Percentiles rank a stretch among this genome's conserved stretches.
Conservation (phyloP, 139 green algal genomes). For the Tetraselmis striata region DNA sequence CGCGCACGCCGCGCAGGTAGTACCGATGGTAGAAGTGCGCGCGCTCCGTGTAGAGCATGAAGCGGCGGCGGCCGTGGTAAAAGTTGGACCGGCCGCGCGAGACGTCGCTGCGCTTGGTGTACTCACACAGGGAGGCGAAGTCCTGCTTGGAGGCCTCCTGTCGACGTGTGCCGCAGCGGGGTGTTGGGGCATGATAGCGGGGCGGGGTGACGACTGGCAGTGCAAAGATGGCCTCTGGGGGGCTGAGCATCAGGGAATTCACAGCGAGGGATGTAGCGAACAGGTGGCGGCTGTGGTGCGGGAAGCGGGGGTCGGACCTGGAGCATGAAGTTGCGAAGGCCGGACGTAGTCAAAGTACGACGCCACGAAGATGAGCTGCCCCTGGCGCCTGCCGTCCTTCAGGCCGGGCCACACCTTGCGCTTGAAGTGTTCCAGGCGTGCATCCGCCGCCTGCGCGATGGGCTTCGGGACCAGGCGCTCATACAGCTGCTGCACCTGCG, state of each 20-base stretch:
- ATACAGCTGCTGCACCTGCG: constrained; percentile 76
- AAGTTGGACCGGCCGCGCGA: constrained; percentile 65
- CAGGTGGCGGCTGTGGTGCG: too few relatives aligned
- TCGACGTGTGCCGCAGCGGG: too few relatives aligned
- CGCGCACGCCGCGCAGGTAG: constrained; percentile 64
- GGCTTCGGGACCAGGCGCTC: constrained; percentile 56
- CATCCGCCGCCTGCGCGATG: constrained; percentile 44
- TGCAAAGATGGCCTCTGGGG: too few relatives aligned
- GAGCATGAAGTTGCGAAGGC: constrained; percentile 35
- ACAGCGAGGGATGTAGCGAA: too few relatives aligned
- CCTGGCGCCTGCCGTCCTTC: constrained; percentile 33
- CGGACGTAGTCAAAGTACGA: constrained; percentile 96
- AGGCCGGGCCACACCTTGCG: constrained; percentile 67
- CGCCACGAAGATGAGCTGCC: constrained; percentile 74
- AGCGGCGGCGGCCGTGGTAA: constrained; percentile 47
- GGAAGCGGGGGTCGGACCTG: constrained; percentile 24
- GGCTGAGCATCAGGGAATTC: too few relatives aligned
- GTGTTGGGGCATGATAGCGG: too few relatives aligned
- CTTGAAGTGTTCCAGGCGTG: constrained; percentile 81
- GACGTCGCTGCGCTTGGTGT: constrained; percentile 53
- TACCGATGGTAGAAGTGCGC: constrained; percentile 91
- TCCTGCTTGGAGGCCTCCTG: constrained; percentile 14
- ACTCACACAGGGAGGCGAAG: constrained; percentile 70
- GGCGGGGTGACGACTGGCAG: too few relatives aligned
- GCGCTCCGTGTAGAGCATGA: constrained; percentile 93